A percentile compares a stretch with the other conserved stretches of the same genome.
These are phyloP conservation scores for Podospora didyma DNA, from an alignment of 495 filamentous ascomycete genomes.

Conservation along the genomic window DNA sequence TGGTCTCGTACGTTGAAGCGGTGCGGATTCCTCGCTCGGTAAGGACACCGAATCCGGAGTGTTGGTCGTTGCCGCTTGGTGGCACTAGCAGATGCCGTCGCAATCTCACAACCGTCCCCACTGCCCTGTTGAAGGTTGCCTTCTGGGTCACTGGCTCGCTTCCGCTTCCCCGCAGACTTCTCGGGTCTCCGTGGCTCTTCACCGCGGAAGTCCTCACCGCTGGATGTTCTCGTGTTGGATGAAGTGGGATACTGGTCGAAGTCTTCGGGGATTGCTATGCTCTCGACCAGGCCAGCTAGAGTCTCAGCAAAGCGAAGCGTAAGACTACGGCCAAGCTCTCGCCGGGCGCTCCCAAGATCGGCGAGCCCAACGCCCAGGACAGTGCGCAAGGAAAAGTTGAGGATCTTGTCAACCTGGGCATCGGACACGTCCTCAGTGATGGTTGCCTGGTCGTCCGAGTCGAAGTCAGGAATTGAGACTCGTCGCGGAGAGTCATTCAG, in stretches of 20 bases:
- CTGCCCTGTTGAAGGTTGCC: neutral
- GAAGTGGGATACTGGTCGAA: neutral
- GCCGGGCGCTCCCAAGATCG: neutral
- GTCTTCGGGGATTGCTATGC: neutral
- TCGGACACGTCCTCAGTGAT: neutral
- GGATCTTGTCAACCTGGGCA: neutral
- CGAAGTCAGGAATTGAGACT: neutral
- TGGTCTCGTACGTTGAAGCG: slow-evolving; percentile 9
- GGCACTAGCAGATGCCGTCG: neutral
- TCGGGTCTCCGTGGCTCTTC: neutral
- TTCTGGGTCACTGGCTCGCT: neutral
- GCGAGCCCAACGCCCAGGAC: neutral
- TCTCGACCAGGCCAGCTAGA: neutral
- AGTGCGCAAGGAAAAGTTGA: neutral
- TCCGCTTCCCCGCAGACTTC: neutral
- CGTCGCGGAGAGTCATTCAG: neutral
- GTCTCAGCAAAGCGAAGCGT: neutral
- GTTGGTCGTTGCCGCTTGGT: neutral
- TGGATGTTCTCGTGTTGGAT: neutral
- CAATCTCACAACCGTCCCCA: neutral
- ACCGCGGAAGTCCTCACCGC: neutral
- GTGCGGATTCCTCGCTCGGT: slow-evolving; percentile 3
- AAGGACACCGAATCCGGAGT: slow-evolving; percentile 1
- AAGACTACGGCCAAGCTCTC: neutral
- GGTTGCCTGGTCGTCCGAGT: neutral